Percentiles rank a stretch among this genome's conserved stretches.
These are phyloP conservation scores for Salvia rosmarinus DNA, from an alignment of 257 asterid species.

Conservation along the genomic window DNA sequence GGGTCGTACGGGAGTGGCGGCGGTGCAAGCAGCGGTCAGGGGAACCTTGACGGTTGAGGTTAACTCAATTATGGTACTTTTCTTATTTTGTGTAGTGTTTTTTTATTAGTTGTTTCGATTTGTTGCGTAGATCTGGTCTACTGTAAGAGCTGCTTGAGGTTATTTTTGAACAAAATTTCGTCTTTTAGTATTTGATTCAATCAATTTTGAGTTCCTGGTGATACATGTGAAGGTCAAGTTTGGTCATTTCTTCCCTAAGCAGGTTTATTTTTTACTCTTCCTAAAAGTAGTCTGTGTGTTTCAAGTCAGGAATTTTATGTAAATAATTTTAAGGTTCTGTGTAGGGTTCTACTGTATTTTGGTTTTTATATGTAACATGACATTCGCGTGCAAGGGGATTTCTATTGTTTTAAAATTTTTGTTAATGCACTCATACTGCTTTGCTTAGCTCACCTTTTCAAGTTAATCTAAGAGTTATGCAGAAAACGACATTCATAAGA, in stretches of 20 bases:
- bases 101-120: neutral
- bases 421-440: neutral
- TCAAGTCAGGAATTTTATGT: neutral
- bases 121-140: slow-evolving; percentile 31
- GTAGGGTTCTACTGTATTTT: neutral
- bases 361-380: neutral
- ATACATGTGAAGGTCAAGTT: neutral
- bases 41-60: slow-evolving; percentile 73
- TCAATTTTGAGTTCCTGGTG: too few relatives aligned
- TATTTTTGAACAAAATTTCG: neutral
- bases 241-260: neutral
- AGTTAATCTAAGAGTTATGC: neutral
- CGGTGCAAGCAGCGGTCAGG: slow-evolving; percentile 58
- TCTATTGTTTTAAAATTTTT: neutral
- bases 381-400: neutral
- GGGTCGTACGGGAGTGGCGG: slow-evolving; percentile 62
- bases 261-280: neutral
- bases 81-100: neutral
- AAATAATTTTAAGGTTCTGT: neutral
- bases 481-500: neutral
- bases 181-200: neutral
- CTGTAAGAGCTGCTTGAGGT: neutral
- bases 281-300: neutral
- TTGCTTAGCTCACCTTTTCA: neutral
- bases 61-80: slow-evolving; percentile 33